Conservation (phyloP, 257 asterid species). For the Scutellaria galericulata region DNA sequence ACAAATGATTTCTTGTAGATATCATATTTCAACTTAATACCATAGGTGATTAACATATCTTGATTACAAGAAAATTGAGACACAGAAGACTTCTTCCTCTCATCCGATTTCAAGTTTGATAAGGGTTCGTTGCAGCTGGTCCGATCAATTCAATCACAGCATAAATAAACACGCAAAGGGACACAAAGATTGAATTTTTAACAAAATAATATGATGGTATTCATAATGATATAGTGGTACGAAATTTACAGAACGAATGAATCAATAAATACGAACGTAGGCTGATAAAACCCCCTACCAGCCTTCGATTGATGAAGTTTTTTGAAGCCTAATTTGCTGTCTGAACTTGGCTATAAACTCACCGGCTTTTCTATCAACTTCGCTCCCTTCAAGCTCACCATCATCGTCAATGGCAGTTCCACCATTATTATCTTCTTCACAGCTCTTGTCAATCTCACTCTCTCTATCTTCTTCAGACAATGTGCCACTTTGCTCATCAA, state of each 20-base stretch:
- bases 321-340: slow-evolving; percentile 90
- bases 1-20: neutral
- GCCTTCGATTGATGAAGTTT: slow-evolving; percentile 50
- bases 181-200: too few species aligned
- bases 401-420: slow-evolving; percentile 40
- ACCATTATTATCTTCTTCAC: slow-evolving; percentile 43
- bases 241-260: slow-evolving; percentile 33
- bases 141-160: too few species aligned
- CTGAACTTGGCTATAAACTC: slow-evolving; percentile 94
- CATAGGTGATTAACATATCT: too few species aligned
- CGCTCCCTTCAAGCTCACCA: slow-evolving; percentile 69
- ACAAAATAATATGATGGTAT: neutral
- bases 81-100: too few species aligned
- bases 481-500: slow-evolving; percentile 31
- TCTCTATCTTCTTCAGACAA: slow-evolving; percentile 38
- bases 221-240: neutral
- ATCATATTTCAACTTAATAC: neutral
- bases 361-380: slow-evolving; percentile 92
- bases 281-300: slow-evolving; percentile 25
- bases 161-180: too few species aligned
- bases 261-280: slow-evolving; percentile 38
- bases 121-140: too few species aligned
- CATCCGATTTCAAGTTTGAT: too few species aligned
- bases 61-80: too few species aligned
- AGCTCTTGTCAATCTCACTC: slow-evolving; percentile 42